Conservation (phyloP, 1,284 basidiomycete genomes). For the Trametes hirsuta region DNA sequence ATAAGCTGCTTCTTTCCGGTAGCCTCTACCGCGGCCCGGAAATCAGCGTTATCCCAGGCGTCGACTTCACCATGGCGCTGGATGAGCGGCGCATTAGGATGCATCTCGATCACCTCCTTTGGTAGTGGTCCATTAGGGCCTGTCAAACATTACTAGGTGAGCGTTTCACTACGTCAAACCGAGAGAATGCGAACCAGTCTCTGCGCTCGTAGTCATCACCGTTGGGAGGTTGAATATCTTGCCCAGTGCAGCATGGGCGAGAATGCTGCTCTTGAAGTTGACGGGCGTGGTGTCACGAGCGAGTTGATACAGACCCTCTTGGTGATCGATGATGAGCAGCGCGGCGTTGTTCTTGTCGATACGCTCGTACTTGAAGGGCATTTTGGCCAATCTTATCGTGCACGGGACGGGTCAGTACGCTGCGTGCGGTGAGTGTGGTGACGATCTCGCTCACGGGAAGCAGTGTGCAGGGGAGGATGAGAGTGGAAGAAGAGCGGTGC, state of each 20-base stretch:
- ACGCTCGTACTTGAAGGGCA: constrained; percentile 39
- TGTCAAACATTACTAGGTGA: constrained; percentile 13
- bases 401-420: too few relatives aligned
- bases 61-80: constrained; percentile 51
- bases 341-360: constrained; percentile 47
- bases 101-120: constrained; percentile 45
- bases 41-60: constrained; percentile 53
- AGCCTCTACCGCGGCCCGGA: constrained; percentile 47
- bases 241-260: constrained; percentile 48
- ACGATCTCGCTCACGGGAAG: not conserved
- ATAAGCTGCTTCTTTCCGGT: constrained; percentile 53
- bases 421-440: too few relatives aligned
- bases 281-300: constrained; percentile 43
- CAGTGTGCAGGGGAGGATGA: not conserved
- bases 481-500: not conserved
- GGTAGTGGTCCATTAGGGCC: constrained; percentile 52
- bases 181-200: constrained; percentile 37
- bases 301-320: constrained; percentile 49
- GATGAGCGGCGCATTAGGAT: constrained; percentile 47
- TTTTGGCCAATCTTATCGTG: not conserved
- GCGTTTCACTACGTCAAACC: not conserved
- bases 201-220: constrained; percentile 48
- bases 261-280: constrained; percentile 45
- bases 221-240: constrained; percentile 49
- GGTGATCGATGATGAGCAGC: constrained; percentile 50